phyloP scores from a whole-genome alignment of 2,329 filamentous ascomycete genomes.

The Aspergillus sp. region DNA sequence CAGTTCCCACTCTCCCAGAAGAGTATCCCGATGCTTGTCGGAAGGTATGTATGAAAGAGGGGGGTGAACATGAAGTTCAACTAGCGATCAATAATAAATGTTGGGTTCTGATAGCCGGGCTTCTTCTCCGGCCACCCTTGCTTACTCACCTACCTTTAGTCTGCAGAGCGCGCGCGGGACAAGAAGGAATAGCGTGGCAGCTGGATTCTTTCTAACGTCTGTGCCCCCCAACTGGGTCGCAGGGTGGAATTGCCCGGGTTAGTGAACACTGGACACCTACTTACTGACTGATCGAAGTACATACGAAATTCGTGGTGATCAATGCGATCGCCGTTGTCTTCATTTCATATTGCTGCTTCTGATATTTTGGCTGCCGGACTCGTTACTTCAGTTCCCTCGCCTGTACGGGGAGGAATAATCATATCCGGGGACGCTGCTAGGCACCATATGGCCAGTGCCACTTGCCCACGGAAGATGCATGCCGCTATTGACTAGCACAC shows the following conservation, averaged over 20 bases:
- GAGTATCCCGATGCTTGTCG: background rate
- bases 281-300: background rate
- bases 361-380: background rate
- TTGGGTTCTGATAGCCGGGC: slow-evolving; percentile 1
- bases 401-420: background rate
- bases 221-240: slow-evolving; percentile 12
- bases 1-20: background rate
- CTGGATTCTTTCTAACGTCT: slow-evolving; percentile 11
- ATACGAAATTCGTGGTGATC: background rate
- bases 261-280: background rate
- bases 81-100: slow-evolving; percentile 1
- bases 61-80: background rate
- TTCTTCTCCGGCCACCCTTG: slow-evolving; percentile 8
- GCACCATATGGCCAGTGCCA: background rate
- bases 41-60: background rate
- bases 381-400: background rate
- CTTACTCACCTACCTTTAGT: background rate
- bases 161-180: slow-evolving; percentile 11
- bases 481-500: slow-evolving; percentile 5
- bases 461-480: slow-evolving; percentile 1
- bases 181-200: slow-evolving; percentile 14
- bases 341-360: background rate
- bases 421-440: background rate
- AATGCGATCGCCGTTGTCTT: background rate
- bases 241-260: slow-evolving; percentile 5